Evolutionary conservation across 371 early-diverging fungal genomes (phyloP), one percentile per base, ranked within the genome.

Genomic region (Syncephalastrum sp.): DNA sequence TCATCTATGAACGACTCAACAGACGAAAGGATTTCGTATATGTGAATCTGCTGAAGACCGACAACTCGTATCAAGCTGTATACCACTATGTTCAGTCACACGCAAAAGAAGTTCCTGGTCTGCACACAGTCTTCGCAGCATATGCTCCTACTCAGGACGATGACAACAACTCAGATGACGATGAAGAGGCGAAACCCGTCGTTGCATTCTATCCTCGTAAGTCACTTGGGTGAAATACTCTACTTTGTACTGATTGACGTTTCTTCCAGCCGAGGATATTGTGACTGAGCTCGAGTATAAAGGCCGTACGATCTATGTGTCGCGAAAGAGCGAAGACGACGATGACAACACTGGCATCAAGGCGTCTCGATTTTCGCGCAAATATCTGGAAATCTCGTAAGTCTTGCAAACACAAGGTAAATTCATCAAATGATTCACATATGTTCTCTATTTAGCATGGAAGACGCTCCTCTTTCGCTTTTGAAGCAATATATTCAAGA

Each of bases 161-260:
- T 3, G 53, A 67, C 10, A 51, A 56, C 5, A 24, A 63, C 17
- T 21, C 42, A n/a, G 47, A 42, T 15, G 44, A 23, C 25, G 54
- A 16, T 45, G 23, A 42, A 15, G 15, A 50, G 29, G 67, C 38
- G 19, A 38, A 56, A 27, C 56, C 67, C 8, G 48, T 59, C 3
- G 68, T 73, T 2, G 59, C 57, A 4, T 55, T 73, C 14, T 54
- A 62, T 59, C 73, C 73, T 27, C 63, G 72, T 69, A 64, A 69
- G 69, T 54, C 4, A 43, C 3, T n/a, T 38, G n/a, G 33, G 14
- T 19, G 24, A 27, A 27, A 27, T 5, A n/a, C 29, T 21, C 14
- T 42, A 5, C 15, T 4, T 55, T 6, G 15, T n/a, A 5, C 23
- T 13, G 10, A n/a, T 51, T 21, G 24, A 5, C 12, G 47, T 49